Evolutionary conservation across 2,329 filamentous ascomycete genomes (phyloP).

Genomic region (Proliferodiscus dingleyae): DNA sequence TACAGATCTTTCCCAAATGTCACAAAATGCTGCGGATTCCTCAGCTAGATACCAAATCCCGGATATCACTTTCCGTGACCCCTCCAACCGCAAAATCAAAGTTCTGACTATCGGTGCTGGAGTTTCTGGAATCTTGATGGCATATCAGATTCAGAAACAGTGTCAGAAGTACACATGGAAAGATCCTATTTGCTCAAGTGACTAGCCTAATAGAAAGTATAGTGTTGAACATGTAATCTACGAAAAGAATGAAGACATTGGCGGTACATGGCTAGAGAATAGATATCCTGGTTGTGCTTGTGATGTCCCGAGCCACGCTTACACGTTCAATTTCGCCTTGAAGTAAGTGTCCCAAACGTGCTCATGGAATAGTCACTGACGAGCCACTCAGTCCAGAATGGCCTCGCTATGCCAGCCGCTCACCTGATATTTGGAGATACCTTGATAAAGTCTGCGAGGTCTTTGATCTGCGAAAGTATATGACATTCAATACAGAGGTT

Average conservation of each 20-base stretch:
- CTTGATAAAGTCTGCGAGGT: constrained; percentile 43
- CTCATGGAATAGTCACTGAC: background rate
- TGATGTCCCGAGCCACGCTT: constrained; percentile 26
- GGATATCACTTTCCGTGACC: constrained; percentile 27
- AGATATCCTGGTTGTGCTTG: constrained; percentile 48
- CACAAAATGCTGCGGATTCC: background rate
- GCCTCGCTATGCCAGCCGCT: constrained; percentile 51
- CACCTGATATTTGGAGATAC: constrained; percentile 52
- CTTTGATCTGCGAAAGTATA: constrained; percentile 46
- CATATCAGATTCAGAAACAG: constrained; percentile 43
- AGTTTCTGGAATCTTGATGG: constrained; percentile 43
- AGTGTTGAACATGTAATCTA: constrained; percentile 45
- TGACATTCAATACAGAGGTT: constrained; percentile 46
- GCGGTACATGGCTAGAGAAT: constrained; percentile 43
- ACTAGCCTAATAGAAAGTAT: background rate
- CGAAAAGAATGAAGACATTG: constrained; percentile 42
- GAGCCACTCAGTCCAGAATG: constrained; percentile 38
- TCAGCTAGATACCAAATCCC: constrained; percentile 8
- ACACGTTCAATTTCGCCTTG: constrained; percentile 51
- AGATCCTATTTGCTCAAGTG: too few species aligned
- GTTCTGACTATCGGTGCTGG: constrained; percentile 46
- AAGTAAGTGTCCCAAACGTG: constrained; percentile 32
- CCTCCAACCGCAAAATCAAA: constrained; percentile 38
- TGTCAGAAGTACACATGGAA: constrained; percentile 23
- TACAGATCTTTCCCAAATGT: constrained; percentile 3